Percentiles rank a stretch among this genome's conserved stretches.
Evolutionary conservation across 2,329 filamentous ascomycete genomes (phyloP).

Genomic region (Thyridium curvatum): DNA sequence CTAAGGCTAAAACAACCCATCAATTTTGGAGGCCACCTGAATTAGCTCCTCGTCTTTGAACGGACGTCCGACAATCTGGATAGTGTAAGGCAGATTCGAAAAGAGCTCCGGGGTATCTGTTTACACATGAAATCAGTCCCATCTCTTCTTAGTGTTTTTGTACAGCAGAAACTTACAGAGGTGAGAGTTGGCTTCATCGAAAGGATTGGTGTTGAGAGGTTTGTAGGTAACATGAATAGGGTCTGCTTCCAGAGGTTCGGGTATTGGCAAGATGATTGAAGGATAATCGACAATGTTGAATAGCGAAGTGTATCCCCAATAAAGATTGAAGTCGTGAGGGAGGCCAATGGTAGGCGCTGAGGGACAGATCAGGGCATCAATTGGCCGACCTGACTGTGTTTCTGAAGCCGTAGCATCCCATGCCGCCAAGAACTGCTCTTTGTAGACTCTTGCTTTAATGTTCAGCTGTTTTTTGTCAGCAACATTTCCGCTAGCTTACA

Average conservation of each 20-base stretch:
- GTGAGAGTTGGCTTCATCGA: constrained; percentile 3
- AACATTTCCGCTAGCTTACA: too few relatives aligned
- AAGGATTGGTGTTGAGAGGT: constrained; percentile 2
- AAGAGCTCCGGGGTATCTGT: constrained; percentile 5
- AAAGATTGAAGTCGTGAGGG: constrained; percentile 5
- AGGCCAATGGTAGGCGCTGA: not conserved
- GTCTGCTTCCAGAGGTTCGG: not conserved
- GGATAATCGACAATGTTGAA: constrained; percentile 9
- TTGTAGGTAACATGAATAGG: constrained; percentile 1
- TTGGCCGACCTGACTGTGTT: too few relatives aligned
- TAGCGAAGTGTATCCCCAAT: constrained; percentile 6
- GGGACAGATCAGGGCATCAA: too few relatives aligned
- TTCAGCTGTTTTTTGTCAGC: too few relatives aligned
- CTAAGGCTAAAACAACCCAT: too few relatives aligned
- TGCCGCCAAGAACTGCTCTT: too few relatives aligned
- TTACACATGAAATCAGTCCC: too few relatives aligned
- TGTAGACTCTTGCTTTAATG: too few relatives aligned
- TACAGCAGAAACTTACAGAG: constrained; percentile 3
- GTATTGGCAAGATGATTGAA: constrained; percentile 4
- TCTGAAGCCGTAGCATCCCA: too few relatives aligned
- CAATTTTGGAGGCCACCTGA: not conserved
- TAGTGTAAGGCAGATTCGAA: constrained; percentile 1
- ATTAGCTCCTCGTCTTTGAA: constrained; percentile 6
- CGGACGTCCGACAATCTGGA: constrained; percentile 4
- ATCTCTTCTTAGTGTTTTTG: too few relatives aligned